These are phyloP conservation scores for Carex kokanica DNA, from an alignment of 176 grass and related monocot species.

Conservation along the genomic window DNA sequence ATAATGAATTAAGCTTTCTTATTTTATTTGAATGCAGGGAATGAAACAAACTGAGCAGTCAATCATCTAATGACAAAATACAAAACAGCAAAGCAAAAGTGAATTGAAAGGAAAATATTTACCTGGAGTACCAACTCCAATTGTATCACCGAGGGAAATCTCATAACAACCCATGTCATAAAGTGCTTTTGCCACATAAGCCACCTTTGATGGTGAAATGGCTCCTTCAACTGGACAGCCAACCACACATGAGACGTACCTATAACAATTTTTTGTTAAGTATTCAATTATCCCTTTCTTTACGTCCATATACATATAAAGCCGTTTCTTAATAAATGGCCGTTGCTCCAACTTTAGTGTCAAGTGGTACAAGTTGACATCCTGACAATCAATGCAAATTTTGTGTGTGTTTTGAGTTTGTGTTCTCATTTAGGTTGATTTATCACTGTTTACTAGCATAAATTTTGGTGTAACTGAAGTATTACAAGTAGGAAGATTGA, in stretches of 20 bases:
- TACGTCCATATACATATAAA: neutral
- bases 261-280: constrained; percentile 17
- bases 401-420: neutral
- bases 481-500: neutral
- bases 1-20: neutral
- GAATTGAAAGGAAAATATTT: neutral
- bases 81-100: neutral
- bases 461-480: neutral
- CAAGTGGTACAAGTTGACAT: neutral
- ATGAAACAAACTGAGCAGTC: neutral
- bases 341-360: neutral
- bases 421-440: neutral
- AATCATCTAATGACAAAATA: neutral
- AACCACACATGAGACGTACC: constrained; percentile 46
- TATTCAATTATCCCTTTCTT: neutral
- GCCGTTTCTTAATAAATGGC: neutral
- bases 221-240: constrained; percentile 61
- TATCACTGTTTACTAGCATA: neutral
- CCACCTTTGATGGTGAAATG: constrained; percentile 62
- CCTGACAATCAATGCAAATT: neutral
- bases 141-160: constrained; percentile 97
- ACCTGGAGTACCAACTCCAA: constrained; percentile 96
- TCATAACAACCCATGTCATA: constrained; percentile 90
- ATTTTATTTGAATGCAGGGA: neutral
- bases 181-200: constrained; percentile 75